A percentile compares a stretch with the other conserved stretches of the same genome.
These are phyloP conservation scores for Aspergillus sparsus DNA, from an alignment of 495 filamentous ascomycete genomes.

Conservation along the genomic window DNA sequence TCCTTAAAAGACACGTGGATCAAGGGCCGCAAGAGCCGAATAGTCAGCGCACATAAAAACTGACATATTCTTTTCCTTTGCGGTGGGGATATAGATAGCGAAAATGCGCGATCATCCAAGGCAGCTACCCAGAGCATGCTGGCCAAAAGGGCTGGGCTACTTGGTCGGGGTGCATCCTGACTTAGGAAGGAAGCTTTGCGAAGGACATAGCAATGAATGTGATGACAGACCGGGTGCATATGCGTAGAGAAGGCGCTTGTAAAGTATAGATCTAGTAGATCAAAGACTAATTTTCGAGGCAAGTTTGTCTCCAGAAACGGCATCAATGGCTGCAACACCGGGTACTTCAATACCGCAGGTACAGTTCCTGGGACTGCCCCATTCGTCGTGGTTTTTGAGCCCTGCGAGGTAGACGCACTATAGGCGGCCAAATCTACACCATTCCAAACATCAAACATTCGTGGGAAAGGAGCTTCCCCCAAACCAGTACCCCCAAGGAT, in stretches of 20 bases:
- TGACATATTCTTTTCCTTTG: constrained; percentile 87
- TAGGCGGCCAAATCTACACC: constrained; percentile 33
- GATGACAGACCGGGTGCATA: constrained; percentile 87
- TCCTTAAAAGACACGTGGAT: constrained; percentile 64
- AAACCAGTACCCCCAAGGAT: constrained; percentile 30
- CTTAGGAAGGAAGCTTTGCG: constrained; percentile 87
- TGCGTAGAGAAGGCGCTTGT: constrained; percentile 80
- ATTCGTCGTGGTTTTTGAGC: constrained; percentile 23
- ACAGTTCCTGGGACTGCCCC: constrained; percentile 20
- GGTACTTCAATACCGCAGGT: constrained; percentile 64
- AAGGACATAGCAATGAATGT: constrained; percentile 89
- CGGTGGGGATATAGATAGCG: constrained; percentile 80
- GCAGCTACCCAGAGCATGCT: constrained; percentile 96
- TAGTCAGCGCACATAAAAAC: constrained; percentile 84
- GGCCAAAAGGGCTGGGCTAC: constrained; percentile 83
- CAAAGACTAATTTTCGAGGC: constrained; percentile 75
- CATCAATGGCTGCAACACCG: constrained; percentile 79
- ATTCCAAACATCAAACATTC: constrained; percentile 43
- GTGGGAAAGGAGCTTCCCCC: constrained; percentile 35
- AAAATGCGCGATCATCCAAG: constrained; percentile 86
- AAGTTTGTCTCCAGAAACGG: constrained; percentile 75
- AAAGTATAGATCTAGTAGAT: constrained; percentile 85
- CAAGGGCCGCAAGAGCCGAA: constrained; percentile 80
- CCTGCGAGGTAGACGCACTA: constrained; percentile 22
- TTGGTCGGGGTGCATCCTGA: constrained; percentile 71